Evolutionary conservation across 805 yeast genomes (phyloP).

Genomic region (Metschnikowia cubensis): DNA sequence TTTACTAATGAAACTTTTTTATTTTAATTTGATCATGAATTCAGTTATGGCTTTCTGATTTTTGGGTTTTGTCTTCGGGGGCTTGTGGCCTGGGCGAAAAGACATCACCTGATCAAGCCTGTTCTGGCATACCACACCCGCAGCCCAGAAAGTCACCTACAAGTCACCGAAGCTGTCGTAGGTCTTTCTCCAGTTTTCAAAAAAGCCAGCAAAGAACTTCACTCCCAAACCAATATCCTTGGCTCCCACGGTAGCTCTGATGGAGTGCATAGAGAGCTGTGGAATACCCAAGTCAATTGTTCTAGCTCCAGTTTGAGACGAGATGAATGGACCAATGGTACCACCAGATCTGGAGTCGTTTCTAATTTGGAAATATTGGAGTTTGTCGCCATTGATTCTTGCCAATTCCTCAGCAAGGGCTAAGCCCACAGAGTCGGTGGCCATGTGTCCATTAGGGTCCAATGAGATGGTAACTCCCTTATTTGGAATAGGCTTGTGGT

Average conservation of each 20-base stretch:
- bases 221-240: constrained; percentile 73
- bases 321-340: constrained; percentile 74
- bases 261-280: constrained; percentile 82
- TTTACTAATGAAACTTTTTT: too few species aligned
- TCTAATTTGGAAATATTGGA: constrained; percentile 84
- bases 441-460: constrained; percentile 81
- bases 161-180: constrained; percentile 51
- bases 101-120: neutral
- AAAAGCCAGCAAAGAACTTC: constrained; percentile 68
- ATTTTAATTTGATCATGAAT: neutral
- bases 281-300: constrained; percentile 81
- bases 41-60: neutral
- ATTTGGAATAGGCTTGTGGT: constrained; percentile 79
- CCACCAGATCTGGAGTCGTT: constrained; percentile 86
- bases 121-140: neutral
- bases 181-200: constrained; percentile 59
- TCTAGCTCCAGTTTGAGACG: constrained; percentile 65
- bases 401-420: constrained; percentile 72
- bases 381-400: constrained; percentile 52
- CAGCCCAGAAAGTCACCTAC: constrained; percentile 15
- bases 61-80: neutral
- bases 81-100: neutral
- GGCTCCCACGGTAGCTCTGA: constrained; percentile 76
- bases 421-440: constrained; percentile 71
- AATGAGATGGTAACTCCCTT: constrained; percentile 65